Conservation (phyloP, 331 rosid genomes). For the Stylosanthes scabra region DNA sequence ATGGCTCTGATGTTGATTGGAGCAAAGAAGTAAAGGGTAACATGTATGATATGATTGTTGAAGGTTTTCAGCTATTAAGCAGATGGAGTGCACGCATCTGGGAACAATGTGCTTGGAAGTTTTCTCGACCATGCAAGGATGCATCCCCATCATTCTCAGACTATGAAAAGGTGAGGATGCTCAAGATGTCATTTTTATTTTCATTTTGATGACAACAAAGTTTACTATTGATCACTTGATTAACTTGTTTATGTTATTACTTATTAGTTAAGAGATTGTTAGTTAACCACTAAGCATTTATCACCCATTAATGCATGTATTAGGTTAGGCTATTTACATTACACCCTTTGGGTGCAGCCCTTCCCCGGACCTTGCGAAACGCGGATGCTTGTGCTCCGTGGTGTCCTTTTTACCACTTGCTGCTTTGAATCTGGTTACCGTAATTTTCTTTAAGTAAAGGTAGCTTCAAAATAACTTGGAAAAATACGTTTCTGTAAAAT, state of each 20-base stretch:
- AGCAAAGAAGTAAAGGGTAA: constrained; percentile 97
- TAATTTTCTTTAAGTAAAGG: too few relatives aligned
- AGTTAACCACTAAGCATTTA: not conserved
- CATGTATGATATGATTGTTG: constrained; percentile 97
- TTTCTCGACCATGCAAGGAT: constrained; percentile 99
- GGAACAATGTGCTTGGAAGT: constrained; percentile 99
- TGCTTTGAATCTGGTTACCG: constrained; percentile 3
- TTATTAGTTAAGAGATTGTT: constrained; percentile 14
- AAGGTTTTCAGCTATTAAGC: constrained; percentile 97
- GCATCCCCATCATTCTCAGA: constrained; percentile 79
- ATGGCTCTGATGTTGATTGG: constrained; percentile 93
- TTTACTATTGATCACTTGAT: constrained; percentile 24
- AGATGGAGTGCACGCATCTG: constrained; percentile 96
- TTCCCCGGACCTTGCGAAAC: too few relatives aligned
- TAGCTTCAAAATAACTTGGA: too few relatives aligned
- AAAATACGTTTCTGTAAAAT: not conserved
- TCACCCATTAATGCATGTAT: not conserved
- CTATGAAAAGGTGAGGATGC: constrained; percentile 85
- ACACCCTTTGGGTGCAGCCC: too few relatives aligned
- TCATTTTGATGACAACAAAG: not conserved
- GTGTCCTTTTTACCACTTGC: not conserved
- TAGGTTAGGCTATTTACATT: too few relatives aligned
- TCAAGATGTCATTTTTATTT: constrained; percentile 3
- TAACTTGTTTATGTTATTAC: constrained; percentile 14
- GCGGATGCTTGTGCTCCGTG: not conserved